Conservation (phyloP, 441 rosid genomes). For the Francoa sonchifolia region DNA sequence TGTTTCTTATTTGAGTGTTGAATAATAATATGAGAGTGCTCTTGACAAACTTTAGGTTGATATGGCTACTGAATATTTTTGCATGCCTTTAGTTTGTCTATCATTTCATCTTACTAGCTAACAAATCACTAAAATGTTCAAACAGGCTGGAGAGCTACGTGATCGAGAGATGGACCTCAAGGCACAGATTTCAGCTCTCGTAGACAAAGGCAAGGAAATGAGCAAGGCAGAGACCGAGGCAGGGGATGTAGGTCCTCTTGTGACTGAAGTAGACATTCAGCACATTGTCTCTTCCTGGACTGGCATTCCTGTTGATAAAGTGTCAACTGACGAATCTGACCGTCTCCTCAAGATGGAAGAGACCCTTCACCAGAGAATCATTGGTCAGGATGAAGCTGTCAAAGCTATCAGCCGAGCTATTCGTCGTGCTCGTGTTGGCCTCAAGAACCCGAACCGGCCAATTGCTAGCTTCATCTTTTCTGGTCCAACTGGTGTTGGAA, state of each 20-base stretch:
- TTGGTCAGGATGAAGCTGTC: conserved; percentile 99
- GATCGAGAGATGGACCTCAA: conserved; percentile 92
- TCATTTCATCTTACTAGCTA: not conserved
- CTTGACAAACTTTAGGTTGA: no score
- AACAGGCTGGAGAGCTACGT: conserved; percentile 87
- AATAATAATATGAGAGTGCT: no score
- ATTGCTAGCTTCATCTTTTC: conserved; percentile 98
- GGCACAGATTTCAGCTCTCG: conserved; percentile 74
- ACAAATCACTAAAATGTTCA: conserved; percentile 4
- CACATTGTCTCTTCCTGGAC: conserved; percentile 95
- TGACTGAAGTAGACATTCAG: conserved; percentile 80
- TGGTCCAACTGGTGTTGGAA: conserved; percentile 99
- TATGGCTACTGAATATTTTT: no score
- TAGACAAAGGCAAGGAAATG: conserved; percentile 89
- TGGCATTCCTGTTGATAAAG: conserved; percentile 97
- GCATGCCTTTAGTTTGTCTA: not conserved
- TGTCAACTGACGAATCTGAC: conserved; percentile 86
- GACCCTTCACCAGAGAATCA: conserved; percentile 77
- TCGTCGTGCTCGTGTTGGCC: conserved; percentile 96
- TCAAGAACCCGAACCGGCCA: conserved; percentile 89
- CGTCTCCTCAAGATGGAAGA: conserved; percentile 94
- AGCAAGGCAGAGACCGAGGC: conserved; percentile 87
- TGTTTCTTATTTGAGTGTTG: no score
- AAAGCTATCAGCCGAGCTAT: conserved; percentile 89
- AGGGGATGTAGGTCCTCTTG: conserved; percentile 75